phyloP scores from a whole-genome alignment of 2,329 filamentous ascomycete species.

The Fusarium oligoseptatum region DNA sequence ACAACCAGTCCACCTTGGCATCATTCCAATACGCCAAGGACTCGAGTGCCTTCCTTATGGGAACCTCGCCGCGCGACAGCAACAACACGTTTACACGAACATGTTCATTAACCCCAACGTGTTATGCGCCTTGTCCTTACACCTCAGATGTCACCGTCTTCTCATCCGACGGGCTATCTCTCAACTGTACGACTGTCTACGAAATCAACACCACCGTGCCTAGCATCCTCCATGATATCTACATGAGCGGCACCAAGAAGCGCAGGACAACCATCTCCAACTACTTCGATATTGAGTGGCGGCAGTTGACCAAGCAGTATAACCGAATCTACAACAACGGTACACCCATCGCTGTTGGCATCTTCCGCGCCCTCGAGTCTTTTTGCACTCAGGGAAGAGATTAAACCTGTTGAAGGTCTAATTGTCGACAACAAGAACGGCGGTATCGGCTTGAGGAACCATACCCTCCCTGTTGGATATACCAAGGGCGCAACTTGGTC shows the following conservation, averaged over 20 bases:
- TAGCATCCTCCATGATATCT: constrained; percentile 33
- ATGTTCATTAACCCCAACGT: constrained; percentile 46
- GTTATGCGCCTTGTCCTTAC: constrained; percentile 44
- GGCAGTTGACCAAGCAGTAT: constrained; percentile 51
- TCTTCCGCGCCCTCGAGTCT: constrained; percentile 31
- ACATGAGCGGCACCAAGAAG: constrained; percentile 36
- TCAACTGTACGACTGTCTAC: constrained; percentile 26
- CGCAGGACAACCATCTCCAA: constrained; percentile 29
- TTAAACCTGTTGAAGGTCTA: constrained; percentile 57
- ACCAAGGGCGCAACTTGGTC: constrained; percentile 56
- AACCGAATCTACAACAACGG: constrained; percentile 48
- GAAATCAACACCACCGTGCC: constrained; percentile 47
- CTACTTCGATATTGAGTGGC: constrained; percentile 39
- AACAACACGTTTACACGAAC: constrained; percentile 25
- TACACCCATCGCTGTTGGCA: constrained; percentile 46
- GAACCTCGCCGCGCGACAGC: constrained; percentile 52
- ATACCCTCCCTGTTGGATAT: constrained; percentile 53
- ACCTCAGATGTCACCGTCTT: constrained; percentile 28
- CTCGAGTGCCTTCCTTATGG: constrained; percentile 52
- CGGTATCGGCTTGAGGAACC: constrained; percentile 61
- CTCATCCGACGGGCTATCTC: constrained; percentile 40
- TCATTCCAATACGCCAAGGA: constrained; percentile 56
- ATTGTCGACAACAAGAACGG: constrained; percentile 57
- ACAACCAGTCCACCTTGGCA: not conserved
- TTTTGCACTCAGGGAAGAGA: constrained; percentile 50